A percentile compares a stretch with the other conserved stretches of the same genome.
phyloP scores from a whole-genome alignment of 1,284 basidiomycete genomes.

The Ceratorhiza oryzae-sativae region DNA sequence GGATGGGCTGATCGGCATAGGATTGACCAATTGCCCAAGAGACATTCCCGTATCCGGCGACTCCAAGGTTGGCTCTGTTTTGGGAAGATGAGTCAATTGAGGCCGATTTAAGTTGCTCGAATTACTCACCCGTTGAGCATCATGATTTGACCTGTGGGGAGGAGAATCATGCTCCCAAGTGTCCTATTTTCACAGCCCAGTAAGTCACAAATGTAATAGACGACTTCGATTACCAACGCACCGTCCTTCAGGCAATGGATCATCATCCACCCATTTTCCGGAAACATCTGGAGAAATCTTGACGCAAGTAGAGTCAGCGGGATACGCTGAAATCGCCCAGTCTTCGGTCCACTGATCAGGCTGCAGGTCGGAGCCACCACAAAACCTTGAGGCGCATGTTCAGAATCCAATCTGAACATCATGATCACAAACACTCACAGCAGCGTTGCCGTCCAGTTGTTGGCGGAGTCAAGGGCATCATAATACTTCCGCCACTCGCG shows the following conservation, averaged over 20 bases:
- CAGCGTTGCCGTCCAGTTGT: slow-evolving; percentile 85
- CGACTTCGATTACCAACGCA: slow-evolving; percentile 8
- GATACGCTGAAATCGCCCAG: slow-evolving; percentile 55
- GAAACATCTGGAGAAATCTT: slow-evolving; percentile 79
- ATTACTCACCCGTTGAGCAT: slow-evolving; percentile 65
- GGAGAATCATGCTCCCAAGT: slow-evolving; percentile 78
- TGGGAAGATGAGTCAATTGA: neutral
- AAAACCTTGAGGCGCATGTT: slow-evolving; percentile 66
- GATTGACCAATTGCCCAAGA: slow-evolving; percentile 55
- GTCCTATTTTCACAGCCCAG: too few relatives aligned
- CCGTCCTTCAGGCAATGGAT: slow-evolving; percentile 68
- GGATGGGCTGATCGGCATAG: slow-evolving; percentile 61
- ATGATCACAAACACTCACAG: neutral
- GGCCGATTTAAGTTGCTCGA: too few relatives aligned
- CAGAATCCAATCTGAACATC: slow-evolving; percentile 68
- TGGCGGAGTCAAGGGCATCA: slow-evolving; percentile 88
- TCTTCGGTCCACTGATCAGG: slow-evolving; percentile 61
- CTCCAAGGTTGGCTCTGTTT: slow-evolving; percentile 54
- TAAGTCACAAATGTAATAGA: too few relatives aligned
- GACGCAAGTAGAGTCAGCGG: slow-evolving; percentile 54
- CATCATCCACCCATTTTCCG: slow-evolving; percentile 65
- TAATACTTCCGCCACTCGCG: slow-evolving; percentile 85
- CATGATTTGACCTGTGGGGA: slow-evolving; percentile 75
- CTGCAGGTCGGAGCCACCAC: slow-evolving; percentile 81
- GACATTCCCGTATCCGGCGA: slow-evolving; percentile 47